A percentile compares a stretch with the other conserved stretches of the same genome.
Evolutionary conservation across 2,329 filamentous ascomycete genomes (phyloP).

Genomic region (Sporothrix luriei): DNA sequence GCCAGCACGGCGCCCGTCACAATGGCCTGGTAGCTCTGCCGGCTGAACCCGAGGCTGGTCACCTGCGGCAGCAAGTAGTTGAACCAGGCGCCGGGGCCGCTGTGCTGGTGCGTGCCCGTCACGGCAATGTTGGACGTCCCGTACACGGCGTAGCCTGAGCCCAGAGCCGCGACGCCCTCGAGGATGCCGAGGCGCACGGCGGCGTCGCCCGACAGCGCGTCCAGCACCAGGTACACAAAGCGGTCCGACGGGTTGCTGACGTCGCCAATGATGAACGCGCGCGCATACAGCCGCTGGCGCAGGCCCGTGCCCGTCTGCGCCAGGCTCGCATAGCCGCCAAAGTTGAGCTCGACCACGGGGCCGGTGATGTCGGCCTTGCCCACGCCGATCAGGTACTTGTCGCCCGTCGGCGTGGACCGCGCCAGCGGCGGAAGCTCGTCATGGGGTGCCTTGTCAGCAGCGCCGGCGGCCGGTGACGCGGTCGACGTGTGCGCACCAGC

Average conservation of each 20-base stretch:
- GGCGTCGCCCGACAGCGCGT: conserved; percentile 85
- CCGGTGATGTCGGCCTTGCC: conserved; percentile 65
- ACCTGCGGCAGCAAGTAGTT: conserved; percentile 94
- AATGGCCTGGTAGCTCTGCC: conserved; percentile 84
- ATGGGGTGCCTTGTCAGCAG: not conserved
- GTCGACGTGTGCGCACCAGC: not conserved
- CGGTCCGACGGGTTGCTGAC: conserved; percentile 66
- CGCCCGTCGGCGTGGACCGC: conserved; percentile 40
- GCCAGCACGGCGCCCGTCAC: conserved; percentile 83
- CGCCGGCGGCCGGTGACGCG: not conserved
- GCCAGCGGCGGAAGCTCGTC: conserved; percentile 29
- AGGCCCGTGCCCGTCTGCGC: conserved; percentile 80
- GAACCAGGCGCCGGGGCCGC: conserved; percentile 87
- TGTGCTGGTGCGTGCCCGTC: conserved; percentile 90
- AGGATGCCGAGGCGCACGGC: conserved; percentile 86
- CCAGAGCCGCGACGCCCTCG: conserved; percentile 69
- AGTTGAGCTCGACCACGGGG: conserved; percentile 84
- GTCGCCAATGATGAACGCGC: conserved; percentile 84
- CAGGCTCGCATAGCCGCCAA: conserved; percentile 91
- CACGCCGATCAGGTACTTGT: conserved; percentile 57
- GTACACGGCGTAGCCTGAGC: conserved; percentile 73
- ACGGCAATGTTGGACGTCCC: conserved; percentile 80
- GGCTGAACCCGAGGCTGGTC: conserved; percentile 81
- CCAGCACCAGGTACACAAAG: conserved; percentile 84
- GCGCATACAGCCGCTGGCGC: conserved; percentile 83